A percentile compares a stretch with the other conserved stretches of the same genome.
Evolutionary conservation across 202 grass and related monocot species (phyloP).

Genomic region (Panicum virgatum): DNA sequence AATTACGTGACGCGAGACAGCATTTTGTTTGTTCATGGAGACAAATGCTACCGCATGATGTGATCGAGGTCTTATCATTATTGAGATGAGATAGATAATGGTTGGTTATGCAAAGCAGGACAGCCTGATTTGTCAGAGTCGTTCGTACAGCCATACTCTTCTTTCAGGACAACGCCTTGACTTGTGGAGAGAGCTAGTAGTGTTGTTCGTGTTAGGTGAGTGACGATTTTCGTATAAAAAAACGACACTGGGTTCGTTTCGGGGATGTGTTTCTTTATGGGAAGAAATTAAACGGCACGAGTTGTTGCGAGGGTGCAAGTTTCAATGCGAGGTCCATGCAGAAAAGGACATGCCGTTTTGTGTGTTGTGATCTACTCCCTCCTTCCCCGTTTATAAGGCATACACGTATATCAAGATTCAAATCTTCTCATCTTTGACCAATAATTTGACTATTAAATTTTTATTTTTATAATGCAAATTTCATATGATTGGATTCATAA

Average conservation of each 20-base stretch:
- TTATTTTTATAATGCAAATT: too few species aligned
- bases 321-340: conserved; percentile 57
- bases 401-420: too few species aligned
- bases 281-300: neutral
- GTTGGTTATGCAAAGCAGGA: neutral
- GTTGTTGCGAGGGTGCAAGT: conserved; percentile 30
- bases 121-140: conserved; percentile 14
- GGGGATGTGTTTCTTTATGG: conserved; percentile 33
- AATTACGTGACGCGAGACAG: conserved; percentile 24
- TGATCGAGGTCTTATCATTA: conserved; percentile 12
- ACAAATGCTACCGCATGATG: conserved; percentile 5
- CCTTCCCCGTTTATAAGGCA: too few species aligned
- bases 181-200: neutral
- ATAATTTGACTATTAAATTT: too few species aligned
- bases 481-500: too few species aligned
- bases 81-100: conserved; percentile 11
- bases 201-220: conserved; percentile 39
- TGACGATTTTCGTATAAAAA: conserved; percentile 1
- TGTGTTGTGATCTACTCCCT: neutral
- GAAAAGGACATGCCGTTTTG: conserved; percentile 26
- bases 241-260: neutral
- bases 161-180: conserved; percentile 39
- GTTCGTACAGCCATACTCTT: conserved; percentile 26
- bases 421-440: too few species aligned
- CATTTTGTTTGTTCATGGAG: neutral